These are phyloP conservation scores for Phytophthora kernoviae DNA, from an alignment of 352 stramenopile species.

Conservation along the genomic window DNA sequence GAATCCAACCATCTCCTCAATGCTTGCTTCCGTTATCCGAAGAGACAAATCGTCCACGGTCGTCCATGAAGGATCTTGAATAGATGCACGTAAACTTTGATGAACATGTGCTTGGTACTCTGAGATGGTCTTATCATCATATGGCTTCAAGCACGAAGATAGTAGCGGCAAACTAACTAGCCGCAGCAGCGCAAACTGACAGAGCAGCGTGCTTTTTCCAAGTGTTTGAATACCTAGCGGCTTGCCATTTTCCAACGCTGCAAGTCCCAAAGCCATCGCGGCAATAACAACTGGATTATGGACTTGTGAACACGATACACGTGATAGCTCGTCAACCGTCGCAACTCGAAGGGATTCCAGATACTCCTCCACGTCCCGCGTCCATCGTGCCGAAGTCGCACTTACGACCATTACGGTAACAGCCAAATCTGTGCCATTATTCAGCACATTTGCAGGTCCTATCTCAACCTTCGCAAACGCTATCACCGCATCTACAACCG, in stretches of 20 bases:
- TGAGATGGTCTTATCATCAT: constrained; percentile 1
- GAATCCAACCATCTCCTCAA: constrained; percentile 37
- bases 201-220: constrained; percentile 29
- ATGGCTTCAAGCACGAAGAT: constrained; percentile 22
- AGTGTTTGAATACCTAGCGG: background rate
- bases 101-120: constrained; percentile 20
- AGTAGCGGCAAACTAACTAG: constrained; percentile 33
- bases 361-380: constrained; percentile 11
- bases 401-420: constrained; percentile 25
- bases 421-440: constrained; percentile 20
- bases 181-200: constrained; percentile 41
- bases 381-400: constrained; percentile 6
- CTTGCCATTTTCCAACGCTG: constrained; percentile 19
- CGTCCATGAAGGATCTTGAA: constrained; percentile 6
- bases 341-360: constrained; percentile 22
- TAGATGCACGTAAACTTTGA: constrained; percentile 10
- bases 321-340: constrained; percentile 23
- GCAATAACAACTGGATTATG: constrained; percentile 24
- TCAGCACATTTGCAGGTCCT: background rate
- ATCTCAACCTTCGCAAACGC: constrained; percentile 14
- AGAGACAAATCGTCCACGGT: constrained; percentile 22
- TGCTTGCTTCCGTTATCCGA: constrained; percentile 29
- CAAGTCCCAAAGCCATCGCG: constrained; percentile 30
- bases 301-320: constrained; percentile 20
- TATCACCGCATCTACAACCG: constrained; percentile 19